phyloP scores from a whole-genome alignment of 2,329 filamentous ascomycete species.

The Penicillium sp. region DNA sequence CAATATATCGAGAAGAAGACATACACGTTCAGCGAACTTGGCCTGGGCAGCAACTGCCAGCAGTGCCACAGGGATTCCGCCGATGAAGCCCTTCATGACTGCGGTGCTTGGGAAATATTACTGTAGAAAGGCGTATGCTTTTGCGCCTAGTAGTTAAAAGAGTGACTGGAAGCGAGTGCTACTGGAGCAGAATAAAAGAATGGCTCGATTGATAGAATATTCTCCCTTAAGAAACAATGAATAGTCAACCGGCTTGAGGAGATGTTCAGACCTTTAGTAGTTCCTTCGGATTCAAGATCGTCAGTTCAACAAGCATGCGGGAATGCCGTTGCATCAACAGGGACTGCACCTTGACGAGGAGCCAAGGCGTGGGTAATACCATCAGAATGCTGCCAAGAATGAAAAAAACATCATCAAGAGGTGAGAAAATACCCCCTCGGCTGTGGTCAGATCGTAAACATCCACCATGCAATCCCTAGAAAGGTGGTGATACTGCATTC shows the following conservation, averaged over 20 bases:
- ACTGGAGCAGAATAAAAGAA: slow-evolving; percentile 19
- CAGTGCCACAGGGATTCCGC: slow-evolving; percentile 36
- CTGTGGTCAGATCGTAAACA: slow-evolving; percentile 14
- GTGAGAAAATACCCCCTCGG: background rate
- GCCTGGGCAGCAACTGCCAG: slow-evolving; percentile 33
- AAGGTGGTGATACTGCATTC: slow-evolving; percentile 19
- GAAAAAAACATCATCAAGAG: slow-evolving; percentile 6
- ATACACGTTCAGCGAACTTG: slow-evolving; percentile 21
- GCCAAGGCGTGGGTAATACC: background rate
- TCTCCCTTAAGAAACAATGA: slow-evolving; percentile 5
- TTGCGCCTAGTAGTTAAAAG: slow-evolving; percentile 13
- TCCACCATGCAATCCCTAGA: background rate
- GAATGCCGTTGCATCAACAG: slow-evolving; percentile 17
- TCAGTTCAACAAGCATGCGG: slow-evolving; percentile 2
- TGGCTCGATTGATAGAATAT: slow-evolving; percentile 13
- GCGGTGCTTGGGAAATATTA: slow-evolving; percentile 8
- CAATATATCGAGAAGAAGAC: background rate
- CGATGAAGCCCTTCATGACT: slow-evolving; percentile 38
- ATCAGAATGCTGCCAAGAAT: slow-evolving; percentile 25
- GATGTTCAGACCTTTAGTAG: slow-evolving; percentile 22
- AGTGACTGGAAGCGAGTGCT: slow-evolving; percentile 17
- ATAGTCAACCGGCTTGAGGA: background rate
- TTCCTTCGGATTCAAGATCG: slow-evolving; percentile 17
- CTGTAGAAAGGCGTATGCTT: slow-evolving; percentile 4
- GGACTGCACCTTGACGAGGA: background rate